Percentiles rank a stretch among this genome's conserved stretches.
These are phyloP conservation scores for Holtermanniella nyarrowii DNA, from an alignment of 768 basidiomycete species.

Conservation along the genomic window DNA sequence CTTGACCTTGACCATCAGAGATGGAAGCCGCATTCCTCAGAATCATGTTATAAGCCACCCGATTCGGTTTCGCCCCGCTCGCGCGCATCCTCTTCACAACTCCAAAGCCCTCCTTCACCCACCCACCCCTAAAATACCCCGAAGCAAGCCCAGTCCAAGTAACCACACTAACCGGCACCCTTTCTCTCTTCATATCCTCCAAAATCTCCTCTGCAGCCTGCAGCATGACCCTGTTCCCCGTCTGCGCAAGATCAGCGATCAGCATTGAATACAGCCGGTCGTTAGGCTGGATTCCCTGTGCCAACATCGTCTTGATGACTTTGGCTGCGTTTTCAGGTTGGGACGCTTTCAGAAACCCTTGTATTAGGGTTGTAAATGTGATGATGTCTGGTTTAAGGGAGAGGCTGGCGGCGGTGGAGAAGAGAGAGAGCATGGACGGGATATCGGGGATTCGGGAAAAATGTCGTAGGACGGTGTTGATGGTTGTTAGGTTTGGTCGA, in stretches of 20 bases:
- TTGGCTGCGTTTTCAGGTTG: constrained; percentile 56
- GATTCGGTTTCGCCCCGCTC: constrained; percentile 50
- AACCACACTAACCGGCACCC: constrained; percentile 54
- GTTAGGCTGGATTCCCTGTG: constrained; percentile 62
- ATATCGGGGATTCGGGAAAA: constrained; percentile 58
- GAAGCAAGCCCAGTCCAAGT: constrained; percentile 75
- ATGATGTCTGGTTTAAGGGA: constrained; percentile 63
- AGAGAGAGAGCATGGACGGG: constrained; percentile 49
- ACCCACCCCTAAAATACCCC: constrained; percentile 58
- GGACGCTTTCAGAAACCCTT: constrained; percentile 60
- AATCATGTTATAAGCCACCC: constrained; percentile 66
- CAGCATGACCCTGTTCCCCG: constrained; percentile 50
- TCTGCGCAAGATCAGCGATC: constrained; percentile 61
- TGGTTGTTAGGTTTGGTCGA: constrained; percentile 60
- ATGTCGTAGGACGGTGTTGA: constrained; percentile 69
- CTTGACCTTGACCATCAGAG: constrained; percentile 3
- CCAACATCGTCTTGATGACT: constrained; percentile 63
- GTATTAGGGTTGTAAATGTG: constrained; percentile 78
- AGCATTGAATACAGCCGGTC: constrained; percentile 68
- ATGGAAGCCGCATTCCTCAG: constrained; percentile 56
- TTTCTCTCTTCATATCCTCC: constrained; percentile 54
- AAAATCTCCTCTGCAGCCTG: constrained; percentile 59
- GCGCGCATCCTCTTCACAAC: constrained; percentile 47
- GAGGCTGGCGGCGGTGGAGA: constrained; percentile 52
- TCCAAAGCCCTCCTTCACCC: constrained; percentile 35